phyloP scores from a whole-genome alignment of 1,284 basidiomycete genomes.

The Tilletia caries region DNA sequence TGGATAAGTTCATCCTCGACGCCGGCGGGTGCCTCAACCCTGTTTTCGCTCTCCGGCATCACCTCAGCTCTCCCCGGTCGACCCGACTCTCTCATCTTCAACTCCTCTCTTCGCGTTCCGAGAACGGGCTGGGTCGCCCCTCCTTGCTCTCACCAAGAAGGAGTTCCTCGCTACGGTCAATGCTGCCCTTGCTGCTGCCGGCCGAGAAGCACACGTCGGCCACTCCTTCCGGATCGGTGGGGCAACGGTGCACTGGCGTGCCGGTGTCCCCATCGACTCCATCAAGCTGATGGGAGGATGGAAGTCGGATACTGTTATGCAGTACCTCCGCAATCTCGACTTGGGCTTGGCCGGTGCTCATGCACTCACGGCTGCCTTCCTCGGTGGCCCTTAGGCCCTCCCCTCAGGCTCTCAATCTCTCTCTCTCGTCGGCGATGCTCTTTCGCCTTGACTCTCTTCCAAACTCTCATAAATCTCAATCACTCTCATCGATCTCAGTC shows the following conservation, averaged over 20 bases:
- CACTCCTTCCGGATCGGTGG: neutral
- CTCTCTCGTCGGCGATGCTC: no score
- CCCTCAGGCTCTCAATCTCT: no score
- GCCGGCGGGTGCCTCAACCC: neutral
- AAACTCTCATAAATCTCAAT: no score
- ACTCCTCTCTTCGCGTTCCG: neutral
- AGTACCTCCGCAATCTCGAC: neutral
- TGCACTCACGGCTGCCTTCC: no score
- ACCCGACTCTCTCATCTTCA: neutral
- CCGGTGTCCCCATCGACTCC: neutral
- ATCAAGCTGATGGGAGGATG: neutral
- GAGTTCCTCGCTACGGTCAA: neutral
- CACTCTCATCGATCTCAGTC: no score
- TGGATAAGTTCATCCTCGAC: neutral
- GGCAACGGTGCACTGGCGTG: neutral
- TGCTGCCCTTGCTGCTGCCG: neutral
- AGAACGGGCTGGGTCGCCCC: neutral
- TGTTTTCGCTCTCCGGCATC: neutral
- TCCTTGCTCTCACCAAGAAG: neutral
- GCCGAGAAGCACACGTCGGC: neutral
- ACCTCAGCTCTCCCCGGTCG: neutral
- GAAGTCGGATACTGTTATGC: neutral
- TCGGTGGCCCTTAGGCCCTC: no score
- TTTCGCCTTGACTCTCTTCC: no score
- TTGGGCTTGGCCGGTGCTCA: neutral